Evolutionary conservation across 352 stramenopile genomes (phyloP), one percentile per base, ranked within the genome.

Genomic region (Lagenidium giganteum): DNA sequence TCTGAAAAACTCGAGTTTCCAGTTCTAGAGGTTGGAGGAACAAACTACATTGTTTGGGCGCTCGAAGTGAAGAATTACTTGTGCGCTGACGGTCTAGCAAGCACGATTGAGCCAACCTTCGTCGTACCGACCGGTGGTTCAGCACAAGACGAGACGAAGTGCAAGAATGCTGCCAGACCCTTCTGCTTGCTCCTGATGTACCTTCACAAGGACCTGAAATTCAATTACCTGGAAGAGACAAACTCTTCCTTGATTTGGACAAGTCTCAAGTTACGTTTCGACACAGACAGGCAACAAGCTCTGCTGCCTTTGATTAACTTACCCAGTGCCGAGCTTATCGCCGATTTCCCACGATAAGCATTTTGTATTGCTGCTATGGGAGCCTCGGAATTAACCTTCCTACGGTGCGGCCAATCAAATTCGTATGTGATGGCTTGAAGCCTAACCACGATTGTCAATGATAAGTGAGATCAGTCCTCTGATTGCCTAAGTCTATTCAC

Each of bases 1-100:
- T 17, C 17, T 7, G 25, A 52, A n/a, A 52, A 52, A 22, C 28
- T 52, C 3, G 43, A 54, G 26, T 54, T 54, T 25, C 47, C 47
- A 20, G 30, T 23, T 8, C 25, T 54, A n/a, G 39, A 54, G 3
- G 21, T 54, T 14, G 32, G 26, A 21, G 30, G 26, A 26, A 17
- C 21, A 12, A 54, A 54, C 47, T 48, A 54, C 39, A 54, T 54
- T n/a, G 46, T 47, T n/a, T 54, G 46, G 46, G 42, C 46, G 3
- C 46, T 54, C 17, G 46, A 54, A 27, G 21, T 8, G n/a, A 43
- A 25, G 14, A 48, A 54, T 38, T 33, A 48, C 47, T 30, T 54
- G 18, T 48, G 47, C 24, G 38, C 47, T 24, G 38, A 54, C 31
- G 47, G 35, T 16, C 13, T 45, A 11, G 21, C 18, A 8, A 18